Base-by-base conservation (phyloP, 164 flowering plant genomes). In the Aristolochia contorta region DNA sequence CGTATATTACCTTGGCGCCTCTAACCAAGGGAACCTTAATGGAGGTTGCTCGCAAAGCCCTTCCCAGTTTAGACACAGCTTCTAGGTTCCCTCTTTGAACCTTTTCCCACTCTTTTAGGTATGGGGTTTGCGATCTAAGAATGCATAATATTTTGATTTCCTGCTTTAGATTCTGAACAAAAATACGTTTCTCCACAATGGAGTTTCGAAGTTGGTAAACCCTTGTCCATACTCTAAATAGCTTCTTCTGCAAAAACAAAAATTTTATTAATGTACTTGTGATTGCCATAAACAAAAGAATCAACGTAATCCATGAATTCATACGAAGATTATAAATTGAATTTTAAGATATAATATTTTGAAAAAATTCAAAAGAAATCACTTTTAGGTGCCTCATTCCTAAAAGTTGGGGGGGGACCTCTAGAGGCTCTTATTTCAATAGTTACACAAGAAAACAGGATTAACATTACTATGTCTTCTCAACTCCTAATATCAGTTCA, bases 101-200 rank as follows among this genome's bases (percentile, higher is more conserved):
- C 48, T 71, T 80, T 21, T 72, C 69, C 88, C 90, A 88, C 54
- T 80, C 74, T 7, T 71, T 59, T 0, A 88, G 83, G 10, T 80
- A 54, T 30, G 16, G n/a, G n/a, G 80, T 48, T 50, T 88, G 78
- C 12, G 74, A 69, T 20, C 47, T 56, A 8, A 83, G 7, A 33
- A 86, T 74, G 5, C 59, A 55, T 18, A 30, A 43, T 18, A 84
- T 19, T 37, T 78, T 84, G 33, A 77, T 71, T 51, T 78, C 78
- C 0, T 60, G 73, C 49, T 62, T 77, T 22, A 85, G 59, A 49
- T 57, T 79, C 61, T 78, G 75, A 15, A 79, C 46, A 65, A 77
- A 58, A 43, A 74, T 74, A 47, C 62, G 47, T 68, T 79, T 80
- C 54, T 79, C 85, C 16, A 65, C 45, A 0, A 73, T 69, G 1